A percentile compares a stretch with the other conserved stretches of the same genome.
phyloP scores from a whole-genome alignment of 331 rosid genomes.

The Acacia pycnantha region DNA sequence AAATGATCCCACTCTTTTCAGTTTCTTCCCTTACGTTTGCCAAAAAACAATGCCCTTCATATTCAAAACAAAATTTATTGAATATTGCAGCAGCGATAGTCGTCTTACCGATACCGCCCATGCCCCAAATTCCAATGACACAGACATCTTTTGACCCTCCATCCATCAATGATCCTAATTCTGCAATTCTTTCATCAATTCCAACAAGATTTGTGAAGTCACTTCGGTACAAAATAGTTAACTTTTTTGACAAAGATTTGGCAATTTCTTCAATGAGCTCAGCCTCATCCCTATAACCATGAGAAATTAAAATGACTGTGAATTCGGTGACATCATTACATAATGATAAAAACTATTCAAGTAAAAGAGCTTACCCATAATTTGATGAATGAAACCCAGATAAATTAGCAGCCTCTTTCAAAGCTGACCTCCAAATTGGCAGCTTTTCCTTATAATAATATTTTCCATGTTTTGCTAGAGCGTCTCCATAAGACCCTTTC shows the following conservation, averaged over 20 bases:
- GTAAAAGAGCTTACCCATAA: neutral
- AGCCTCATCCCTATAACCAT: slow-evolving; percentile 20
- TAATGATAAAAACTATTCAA: neutral
- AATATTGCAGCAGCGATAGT: slow-evolving; percentile 19
- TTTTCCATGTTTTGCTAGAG: slow-evolving; percentile 8
- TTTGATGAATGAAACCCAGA: slow-evolving; percentile 31
- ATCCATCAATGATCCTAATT: slow-evolving; percentile 12
- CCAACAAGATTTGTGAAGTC: slow-evolving; percentile 19
- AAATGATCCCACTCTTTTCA: neutral
- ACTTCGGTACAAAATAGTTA: neutral
- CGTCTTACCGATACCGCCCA: slow-evolving; percentile 34
- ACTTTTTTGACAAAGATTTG: neutral
- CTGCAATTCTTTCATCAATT: slow-evolving; percentile 14
- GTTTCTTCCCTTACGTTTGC: neutral
- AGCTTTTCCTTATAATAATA: neutral
- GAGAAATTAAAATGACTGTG: neutral
- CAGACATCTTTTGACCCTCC: neutral
- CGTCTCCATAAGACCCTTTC: slow-evolving; percentile 3
- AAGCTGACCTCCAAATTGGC: slow-evolving; percentile 24
- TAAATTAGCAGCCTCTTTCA: slow-evolving; percentile 14
- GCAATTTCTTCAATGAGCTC: slow-evolving; percentile 26
- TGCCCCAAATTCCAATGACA: slow-evolving; percentile 35
- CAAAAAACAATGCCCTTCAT: neutral
- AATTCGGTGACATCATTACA: neutral
- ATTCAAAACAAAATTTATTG: neutral